Evolutionary conservation across 2,329 filamentous ascomycete species (phyloP), one percentile per base, ranked within the genome.

Genomic region (Orbilia blumenaviensis): DNA sequence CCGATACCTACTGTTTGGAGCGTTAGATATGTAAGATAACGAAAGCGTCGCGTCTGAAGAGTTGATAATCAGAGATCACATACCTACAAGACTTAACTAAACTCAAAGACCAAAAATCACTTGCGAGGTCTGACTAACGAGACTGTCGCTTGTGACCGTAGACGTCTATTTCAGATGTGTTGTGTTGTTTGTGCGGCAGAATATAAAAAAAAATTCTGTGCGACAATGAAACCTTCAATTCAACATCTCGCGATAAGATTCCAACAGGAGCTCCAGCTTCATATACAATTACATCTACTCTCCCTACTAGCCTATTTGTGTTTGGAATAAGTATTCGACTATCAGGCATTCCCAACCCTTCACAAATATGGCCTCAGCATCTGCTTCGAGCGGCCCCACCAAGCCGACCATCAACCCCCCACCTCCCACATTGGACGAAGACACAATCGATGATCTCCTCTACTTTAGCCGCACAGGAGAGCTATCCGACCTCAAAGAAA

Each of bases 381-480:
- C 52, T 16, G 61, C 66, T 16, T 52, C 56, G 7, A 32, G 18
- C 21, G 18, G 12, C 25, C 46, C 71, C 44, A 34, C 71, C 27
- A 76, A 76, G 23, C 64, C 72, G 0, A 63, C 42, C 4, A 63
- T 76, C 14, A 52, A 29, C 44, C 72, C 72, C 3, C 46, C 64
- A 36, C 72, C 72, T 77, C 21, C 80, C 85, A 75, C 85, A 94
- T 56, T 88, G 88, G 64, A 68, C 58, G 89, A 91, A 82, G 94
- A 97, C 63, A 89, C 93, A 83, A 90, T 96, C 80, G 94, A 97
- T 82, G 94, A 98, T 83, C 87, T 98, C 78, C 88, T 98, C 79
- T 97, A 97, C 85, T 89, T 92, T 79, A 88, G 93, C 1, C 92
- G 94, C 38, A 87, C 88, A 0, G 93, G 93, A 78, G 94, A 97